Evolutionary conservation across 1,139 yeast species (phyloP).

Genomic region (Suhomyces taliae): DNA sequence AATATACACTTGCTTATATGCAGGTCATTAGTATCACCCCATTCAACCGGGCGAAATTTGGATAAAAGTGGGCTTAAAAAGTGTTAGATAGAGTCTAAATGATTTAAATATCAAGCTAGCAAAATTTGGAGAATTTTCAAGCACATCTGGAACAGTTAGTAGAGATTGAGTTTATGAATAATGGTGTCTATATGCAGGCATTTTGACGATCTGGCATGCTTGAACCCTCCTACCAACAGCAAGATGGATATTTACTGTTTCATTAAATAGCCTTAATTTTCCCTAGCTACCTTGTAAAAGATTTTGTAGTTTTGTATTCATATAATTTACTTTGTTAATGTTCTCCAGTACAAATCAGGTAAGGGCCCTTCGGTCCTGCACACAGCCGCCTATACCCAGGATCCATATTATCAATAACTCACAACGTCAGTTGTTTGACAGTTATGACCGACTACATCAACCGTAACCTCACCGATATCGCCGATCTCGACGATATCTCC

Average conservation of each 20-base stretch:
- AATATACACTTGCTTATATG: not conserved
- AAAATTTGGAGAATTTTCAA: not conserved
- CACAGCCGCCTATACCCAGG: too few species aligned
- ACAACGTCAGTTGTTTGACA: too few species aligned
- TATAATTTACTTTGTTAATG: too few species aligned
- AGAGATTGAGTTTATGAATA: not conserved
- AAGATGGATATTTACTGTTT: too few species aligned
- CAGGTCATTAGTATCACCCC: not conserved
- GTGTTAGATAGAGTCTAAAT: not conserved
- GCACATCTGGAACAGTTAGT: not conserved
- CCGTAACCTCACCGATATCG: slow-evolving; percentile 26
- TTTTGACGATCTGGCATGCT: not conserved
- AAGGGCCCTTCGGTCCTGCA: too few species aligned
- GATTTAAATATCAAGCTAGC: not conserved
- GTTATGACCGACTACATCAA: slow-evolving; percentile 28
- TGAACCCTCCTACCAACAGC: too few species aligned
- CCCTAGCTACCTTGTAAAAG: too few species aligned
- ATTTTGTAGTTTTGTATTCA: too few species aligned
- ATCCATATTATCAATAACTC: too few species aligned
- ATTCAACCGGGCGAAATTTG: not conserved
- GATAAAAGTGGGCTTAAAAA: not conserved
- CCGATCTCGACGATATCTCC: slow-evolving; percentile 28
- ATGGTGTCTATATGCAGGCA: not conserved
- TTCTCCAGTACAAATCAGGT: too few species aligned
- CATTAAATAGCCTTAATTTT: too few species aligned